A percentile compares a stretch with the other conserved stretches of the same genome.
These are phyloP conservation scores for Begonia loranthoides DNA, from an alignment of 306 rosid genomes.

Conservation along the genomic window DNA sequence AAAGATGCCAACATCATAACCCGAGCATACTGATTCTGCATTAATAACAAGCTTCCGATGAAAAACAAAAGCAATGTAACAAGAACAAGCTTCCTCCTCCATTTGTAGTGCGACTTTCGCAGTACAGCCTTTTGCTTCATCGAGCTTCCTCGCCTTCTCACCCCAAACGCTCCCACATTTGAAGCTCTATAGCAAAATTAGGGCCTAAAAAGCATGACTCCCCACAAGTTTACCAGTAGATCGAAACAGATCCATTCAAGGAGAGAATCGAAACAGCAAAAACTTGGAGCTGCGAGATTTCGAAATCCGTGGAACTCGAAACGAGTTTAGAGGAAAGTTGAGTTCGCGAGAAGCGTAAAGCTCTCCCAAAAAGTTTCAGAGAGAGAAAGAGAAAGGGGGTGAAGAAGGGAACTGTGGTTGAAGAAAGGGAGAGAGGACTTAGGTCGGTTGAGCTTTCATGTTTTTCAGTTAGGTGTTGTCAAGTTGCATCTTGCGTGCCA, in stretches of 20 bases:
- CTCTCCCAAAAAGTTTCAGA: not conserved
- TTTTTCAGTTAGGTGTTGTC: too few species aligned
- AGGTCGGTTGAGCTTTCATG: not conserved
- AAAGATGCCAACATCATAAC: constrained; percentile 44
- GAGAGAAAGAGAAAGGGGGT: not conserved
- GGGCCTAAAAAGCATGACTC: not conserved
- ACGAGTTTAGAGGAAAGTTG: constrained; percentile 2
- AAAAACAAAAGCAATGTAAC: constrained; percentile 42
- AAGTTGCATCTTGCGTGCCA: too few species aligned
- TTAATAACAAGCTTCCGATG: constrained; percentile 48
- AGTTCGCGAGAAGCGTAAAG: constrained; percentile 17
- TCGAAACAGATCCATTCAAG: constrained; percentile 39
- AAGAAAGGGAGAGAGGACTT: not conserved
- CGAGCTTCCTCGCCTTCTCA: constrained; percentile 13
- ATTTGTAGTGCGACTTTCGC: constrained; percentile 47
- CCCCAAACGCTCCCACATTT: constrained; percentile 26
- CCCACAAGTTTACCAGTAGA: constrained; percentile 1
- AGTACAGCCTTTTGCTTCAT: constrained; percentile 76
- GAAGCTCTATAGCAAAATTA: constrained; percentile 3
- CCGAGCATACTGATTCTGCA: constrained; percentile 59
- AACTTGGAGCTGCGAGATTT: not conserved
- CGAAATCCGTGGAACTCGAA: constrained; percentile 12
- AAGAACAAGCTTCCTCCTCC: constrained; percentile 57
- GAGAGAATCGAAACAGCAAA: constrained; percentile 7
- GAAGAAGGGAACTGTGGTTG: too few species aligned